Evolutionary conservation across 2,329 filamentous ascomycete species (phyloP).

Genomic region (Tolypocladium nubicola): DNA sequence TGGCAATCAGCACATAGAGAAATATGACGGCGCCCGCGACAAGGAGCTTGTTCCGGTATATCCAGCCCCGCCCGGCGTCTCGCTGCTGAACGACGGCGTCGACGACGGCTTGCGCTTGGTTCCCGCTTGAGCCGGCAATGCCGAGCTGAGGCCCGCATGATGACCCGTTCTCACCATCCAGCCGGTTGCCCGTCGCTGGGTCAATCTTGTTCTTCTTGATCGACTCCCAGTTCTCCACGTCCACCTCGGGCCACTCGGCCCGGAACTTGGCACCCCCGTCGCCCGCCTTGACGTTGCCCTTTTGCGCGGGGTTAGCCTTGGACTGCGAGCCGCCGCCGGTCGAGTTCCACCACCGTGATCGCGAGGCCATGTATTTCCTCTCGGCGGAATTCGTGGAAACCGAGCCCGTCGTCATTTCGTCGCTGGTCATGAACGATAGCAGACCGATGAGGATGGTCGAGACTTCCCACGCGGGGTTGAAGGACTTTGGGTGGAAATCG

Average conservation of each 20-base stretch:
- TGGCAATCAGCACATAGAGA: conserved; percentile 71
- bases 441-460: conserved; percentile 92
- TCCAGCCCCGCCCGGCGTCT: conserved; percentile 74
- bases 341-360: conserved; percentile 92
- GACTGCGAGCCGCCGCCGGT: conserved; percentile 73
- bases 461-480: conserved; percentile 98
- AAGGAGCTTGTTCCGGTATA: conserved; percentile 68
- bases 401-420: conserved; percentile 96
- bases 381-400: conserved; percentile 69
- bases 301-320: conserved; percentile 41
- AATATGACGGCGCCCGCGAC: conserved; percentile 63
- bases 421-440: conserved; percentile 94
- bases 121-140: conserved; percentile 48
- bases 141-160: conserved; percentile 45
- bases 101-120: conserved; percentile 61
- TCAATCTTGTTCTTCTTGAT: conserved; percentile 80
- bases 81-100: conserved; percentile 66
- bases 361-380: conserved; percentile 63
- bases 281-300: conserved; percentile 79
- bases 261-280: conserved; percentile 89
- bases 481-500: conserved; percentile 95
- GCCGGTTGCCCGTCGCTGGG: conserved; percentile 56
- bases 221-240: conserved; percentile 85
- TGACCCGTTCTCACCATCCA: conserved; percentile 35
- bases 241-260: conserved; percentile 79